Percentiles rank a stretch among this genome's conserved stretches.
These are phyloP conservation scores for Fomitopsis palustris DNA, from an alignment of 1,284 basidiomycete genomes.

Conservation along the genomic window DNA sequence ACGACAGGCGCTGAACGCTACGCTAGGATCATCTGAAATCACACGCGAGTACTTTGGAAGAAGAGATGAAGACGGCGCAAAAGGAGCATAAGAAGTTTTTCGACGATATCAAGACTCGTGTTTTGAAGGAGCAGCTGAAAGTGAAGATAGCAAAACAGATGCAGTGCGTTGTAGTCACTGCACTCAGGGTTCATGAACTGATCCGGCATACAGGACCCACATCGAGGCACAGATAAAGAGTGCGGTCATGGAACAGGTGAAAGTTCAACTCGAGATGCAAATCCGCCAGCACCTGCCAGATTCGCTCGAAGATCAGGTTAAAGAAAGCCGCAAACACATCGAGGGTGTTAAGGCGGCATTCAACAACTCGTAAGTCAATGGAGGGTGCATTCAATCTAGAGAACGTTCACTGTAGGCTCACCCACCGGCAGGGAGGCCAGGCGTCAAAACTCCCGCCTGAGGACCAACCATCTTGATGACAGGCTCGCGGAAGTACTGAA, in stretches of 20 bases:
- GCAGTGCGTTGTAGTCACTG: background rate
- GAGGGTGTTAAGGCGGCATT: conserved; percentile 40
- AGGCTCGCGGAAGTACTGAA: conserved; percentile 42
- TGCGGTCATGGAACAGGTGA: conserved; percentile 39
- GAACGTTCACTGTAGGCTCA: background rate
- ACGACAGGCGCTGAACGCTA: no score
- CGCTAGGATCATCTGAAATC: conserved; percentile 27
- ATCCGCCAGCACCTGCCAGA: conserved; percentile 45
- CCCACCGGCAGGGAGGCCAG: conserved; percentile 40
- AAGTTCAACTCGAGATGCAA: conserved; percentile 42
- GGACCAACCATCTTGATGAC: conserved; percentile 41
- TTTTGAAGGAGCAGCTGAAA: conserved; percentile 30
- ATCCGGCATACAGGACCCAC: conserved; percentile 24
- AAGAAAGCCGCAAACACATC: conserved; percentile 40
- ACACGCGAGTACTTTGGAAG: conserved; percentile 35
- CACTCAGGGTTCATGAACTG: no score
- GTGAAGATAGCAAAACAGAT: conserved; percentile 1
- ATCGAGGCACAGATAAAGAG: conserved; percentile 35
- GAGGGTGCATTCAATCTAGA: background rate
- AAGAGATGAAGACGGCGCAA: conserved; percentile 27
- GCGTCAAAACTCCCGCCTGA: conserved; percentile 40
- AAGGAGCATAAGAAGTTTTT: conserved; percentile 26
- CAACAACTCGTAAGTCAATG: conserved; percentile 48
- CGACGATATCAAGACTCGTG: conserved; percentile 24
- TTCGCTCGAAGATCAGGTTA: conserved; percentile 39